Conservation (phyloP, 768 basidiomycete genomes). For the Pisolithus tinctorius region DNA sequence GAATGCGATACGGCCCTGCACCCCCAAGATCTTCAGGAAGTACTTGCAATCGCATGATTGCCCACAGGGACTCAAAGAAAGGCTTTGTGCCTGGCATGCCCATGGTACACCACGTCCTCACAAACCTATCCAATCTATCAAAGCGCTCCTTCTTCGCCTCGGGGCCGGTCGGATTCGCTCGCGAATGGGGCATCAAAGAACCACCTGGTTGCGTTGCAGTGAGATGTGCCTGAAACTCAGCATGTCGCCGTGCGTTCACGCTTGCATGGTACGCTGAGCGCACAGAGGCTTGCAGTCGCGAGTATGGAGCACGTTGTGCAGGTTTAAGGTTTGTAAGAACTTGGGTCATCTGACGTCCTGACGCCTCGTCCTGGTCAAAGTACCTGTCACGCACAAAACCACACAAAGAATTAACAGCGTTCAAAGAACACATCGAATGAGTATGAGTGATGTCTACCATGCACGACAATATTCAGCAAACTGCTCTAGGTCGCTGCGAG, state of each 20-base stretch:
- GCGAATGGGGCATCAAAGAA: slow-evolving; percentile 67
- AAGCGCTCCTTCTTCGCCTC: slow-evolving; percentile 72
- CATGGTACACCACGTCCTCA: slow-evolving; percentile 77
- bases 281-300: slow-evolving; percentile 79
- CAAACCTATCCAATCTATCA: slow-evolving; percentile 68
- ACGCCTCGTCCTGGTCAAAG: slow-evolving; percentile 72
- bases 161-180: slow-evolving; percentile 56
- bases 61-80: slow-evolving; percentile 65
- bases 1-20: slow-evolving; percentile 61
- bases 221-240: slow-evolving; percentile 83
- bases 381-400: slow-evolving; percentile 48
- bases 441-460: slow-evolving; percentile 44
- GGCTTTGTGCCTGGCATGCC: slow-evolving; percentile 88
- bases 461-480: slow-evolving; percentile 73
- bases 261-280: slow-evolving; percentile 81
- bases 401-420: not conserved
- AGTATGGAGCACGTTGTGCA: slow-evolving; percentile 81
- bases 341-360: slow-evolving; percentile 76
- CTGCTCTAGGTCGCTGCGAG: slow-evolving; percentile 63
- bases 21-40: slow-evolving; percentile 78
- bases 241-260: slow-evolving; percentile 65
- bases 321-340: slow-evolving; percentile 74
- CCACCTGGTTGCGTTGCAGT: slow-evolving; percentile 73
- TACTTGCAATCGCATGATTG: slow-evolving; percentile 72
- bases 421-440: not conserved